Base-by-base conservation (phyloP, 2,329 filamentous ascomycete species). In the Pseudogymnoascus sp. region DNA sequence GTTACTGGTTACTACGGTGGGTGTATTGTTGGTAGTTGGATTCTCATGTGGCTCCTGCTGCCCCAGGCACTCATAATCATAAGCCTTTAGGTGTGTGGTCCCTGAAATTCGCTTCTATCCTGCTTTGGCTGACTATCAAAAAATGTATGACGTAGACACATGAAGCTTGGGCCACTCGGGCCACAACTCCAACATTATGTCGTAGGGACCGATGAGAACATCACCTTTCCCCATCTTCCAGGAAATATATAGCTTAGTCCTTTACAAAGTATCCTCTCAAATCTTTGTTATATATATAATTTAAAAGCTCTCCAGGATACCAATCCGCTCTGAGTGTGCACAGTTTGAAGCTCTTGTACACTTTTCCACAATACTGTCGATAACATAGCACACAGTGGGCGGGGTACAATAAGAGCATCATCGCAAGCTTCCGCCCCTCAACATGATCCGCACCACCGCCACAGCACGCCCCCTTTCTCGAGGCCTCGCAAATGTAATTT, bases 381-480 rank as follows among this genome's bases (percentile, higher is more conserved):
- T 56, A 56, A 33, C 50, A n/a, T 56, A 56, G 50, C 9, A 56
- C 5, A 56, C 29, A 33, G 50, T 33, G 50, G 50, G 50, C 17
- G 29, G 50, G 50, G 50, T 56, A 56, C 26, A 29, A 33, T 56
- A 56, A 56, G 50, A 33, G 50, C 50, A 56, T 56, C 50, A 56
- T 56, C 17, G 50, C 50, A 56, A 56, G 50, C 50, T 56, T 56
- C 50, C 50, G 50, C 50, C 50, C 50, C 29, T 56, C 50, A 56
- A 56, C 33, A 56, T 56, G 50, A 56, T 56, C 29, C 50, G 50
- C 17, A 19, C 50, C 50, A 68, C 67, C 62, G 61, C 70, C 42
- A 66, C 70, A 26, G 66, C 70, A 11, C 68, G 70, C 65, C 69
- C 70, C 53, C 64, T 74, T 35, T 62, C 70, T 40, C 71, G 66